phyloP scores from a whole-genome alignment of 495 filamentous ascomycete species.

The Penicillium paxilli region DNA sequence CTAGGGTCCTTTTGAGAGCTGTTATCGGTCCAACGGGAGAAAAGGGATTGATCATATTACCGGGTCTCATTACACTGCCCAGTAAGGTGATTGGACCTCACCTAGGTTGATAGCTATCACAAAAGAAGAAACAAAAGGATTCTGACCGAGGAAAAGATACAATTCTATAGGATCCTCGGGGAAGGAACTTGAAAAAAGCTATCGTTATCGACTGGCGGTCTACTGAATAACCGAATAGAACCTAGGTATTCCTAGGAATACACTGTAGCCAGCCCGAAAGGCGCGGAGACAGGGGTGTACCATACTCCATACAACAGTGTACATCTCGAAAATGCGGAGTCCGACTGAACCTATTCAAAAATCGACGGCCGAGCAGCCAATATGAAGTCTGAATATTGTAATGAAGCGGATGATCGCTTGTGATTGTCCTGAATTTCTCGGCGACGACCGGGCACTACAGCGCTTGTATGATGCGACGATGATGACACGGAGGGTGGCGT shows the following conservation, averaged over 20 bases:
- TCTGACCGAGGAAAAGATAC: background rate
- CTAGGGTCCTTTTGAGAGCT: background rate
- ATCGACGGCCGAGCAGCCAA: background rate
- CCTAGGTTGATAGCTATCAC: background rate
- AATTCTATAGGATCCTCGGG: too few species aligned
- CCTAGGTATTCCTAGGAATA: too few species aligned
- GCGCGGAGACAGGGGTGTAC: background rate
- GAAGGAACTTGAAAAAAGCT: background rate
- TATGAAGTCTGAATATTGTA: background rate
- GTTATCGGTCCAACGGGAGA: conserved; percentile 34
- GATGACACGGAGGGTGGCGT: conserved; percentile 32
- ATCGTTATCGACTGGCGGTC: conserved; percentile 6
- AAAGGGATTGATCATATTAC: conserved; percentile 23
- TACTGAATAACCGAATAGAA: background rate
- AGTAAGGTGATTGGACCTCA: conserved; percentile 22
- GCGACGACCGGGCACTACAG: conserved; percentile 18
- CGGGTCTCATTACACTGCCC: conserved; percentile 20
- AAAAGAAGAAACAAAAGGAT: background rate
- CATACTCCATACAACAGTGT: too few species aligned
- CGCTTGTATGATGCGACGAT: conserved; percentile 31
- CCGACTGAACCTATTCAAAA: background rate
- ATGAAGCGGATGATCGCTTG: conserved; percentile 2
- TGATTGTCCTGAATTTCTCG: conserved; percentile 9
- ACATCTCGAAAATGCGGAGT: background rate
- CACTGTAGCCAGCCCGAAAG: too few species aligned